phyloP scores from a whole-genome alignment of 192 early-diverging fungal genomes.

The Mortierella antarctica region DNA sequence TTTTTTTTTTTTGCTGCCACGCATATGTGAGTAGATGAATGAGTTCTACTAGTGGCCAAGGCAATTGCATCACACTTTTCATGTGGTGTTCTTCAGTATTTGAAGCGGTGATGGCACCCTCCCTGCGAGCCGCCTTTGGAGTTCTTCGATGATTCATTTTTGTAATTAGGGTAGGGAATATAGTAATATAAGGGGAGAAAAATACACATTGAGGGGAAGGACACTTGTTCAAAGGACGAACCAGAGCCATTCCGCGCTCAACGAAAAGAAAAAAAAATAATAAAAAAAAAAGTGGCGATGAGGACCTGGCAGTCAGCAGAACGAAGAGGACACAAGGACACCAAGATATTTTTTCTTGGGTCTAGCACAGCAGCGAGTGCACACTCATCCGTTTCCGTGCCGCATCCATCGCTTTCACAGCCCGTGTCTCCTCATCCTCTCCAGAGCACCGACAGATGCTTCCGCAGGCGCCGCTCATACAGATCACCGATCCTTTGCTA shows the following conservation, averaged over 20 bases:
- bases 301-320: not conserved
- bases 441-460: constrained; percentile 40
- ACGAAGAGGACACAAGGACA: not conserved
- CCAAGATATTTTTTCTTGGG: not conserved
- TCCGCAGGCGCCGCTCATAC: constrained; percentile 47
- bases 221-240: not conserved
- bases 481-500: constrained; percentile 3
- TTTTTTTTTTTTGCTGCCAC: no score
- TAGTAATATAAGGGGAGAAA: not conserved
- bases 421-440: constrained; percentile 48
- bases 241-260: not conserved
- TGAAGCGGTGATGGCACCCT: no score
- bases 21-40: no score
- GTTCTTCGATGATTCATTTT: no score
- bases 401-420: constrained; percentile 48
- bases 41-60: no score
- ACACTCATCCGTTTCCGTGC: constrained; percentile 54
- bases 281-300: not conserved
- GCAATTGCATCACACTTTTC: no score
- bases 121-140: no score
- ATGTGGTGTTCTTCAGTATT: no score
- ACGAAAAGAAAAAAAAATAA: constrained; percentile 6
- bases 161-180: constrained; percentile 3
- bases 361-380: constrained; percentile 41
- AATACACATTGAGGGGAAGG: not conserved